Conservation (phyloP, 164 flowering plant genomes). For the Chloranthus sessilifolius region DNA sequence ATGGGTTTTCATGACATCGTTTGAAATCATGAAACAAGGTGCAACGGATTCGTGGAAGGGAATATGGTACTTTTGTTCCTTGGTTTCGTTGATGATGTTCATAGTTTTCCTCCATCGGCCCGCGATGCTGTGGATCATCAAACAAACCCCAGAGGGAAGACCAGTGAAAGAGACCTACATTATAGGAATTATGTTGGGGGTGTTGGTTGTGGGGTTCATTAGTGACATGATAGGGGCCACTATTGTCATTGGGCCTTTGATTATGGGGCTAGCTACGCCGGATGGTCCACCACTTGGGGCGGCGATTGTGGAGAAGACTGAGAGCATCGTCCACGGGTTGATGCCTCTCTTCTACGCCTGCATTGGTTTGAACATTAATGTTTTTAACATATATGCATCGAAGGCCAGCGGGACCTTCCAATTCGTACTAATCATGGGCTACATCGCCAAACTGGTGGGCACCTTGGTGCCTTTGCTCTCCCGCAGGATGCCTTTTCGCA, state of each 20-base stretch:
- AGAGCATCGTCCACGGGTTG: conserved; percentile 35
- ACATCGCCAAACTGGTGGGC: conserved; percentile 26
- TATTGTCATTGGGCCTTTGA: conserved; percentile 42
- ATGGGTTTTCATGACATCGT: not conserved
- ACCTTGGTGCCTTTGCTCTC: conserved; percentile 24
- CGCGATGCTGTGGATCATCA: conserved; percentile 34
- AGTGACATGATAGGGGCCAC: conserved; percentile 46
- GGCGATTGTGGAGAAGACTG: conserved; percentile 45
- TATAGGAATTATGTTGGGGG: conserved; percentile 29
- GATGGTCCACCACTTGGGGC: conserved; percentile 77
- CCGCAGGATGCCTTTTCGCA: conserved; percentile 33
- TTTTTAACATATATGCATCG: conserved; percentile 24
- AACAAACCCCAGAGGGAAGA: conserved; percentile 42
- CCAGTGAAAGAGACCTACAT: conserved; percentile 39
- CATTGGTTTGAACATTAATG: conserved; percentile 38
- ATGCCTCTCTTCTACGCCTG: conserved; percentile 43
- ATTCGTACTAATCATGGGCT: conserved; percentile 21
- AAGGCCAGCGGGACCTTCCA: conserved; percentile 21
- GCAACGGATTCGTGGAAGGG: conserved; percentile 7
- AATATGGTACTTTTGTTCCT: not conserved
- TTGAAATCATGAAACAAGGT: not conserved
- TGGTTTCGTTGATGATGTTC: not conserved
- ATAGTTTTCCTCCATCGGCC: conserved; percentile 17
- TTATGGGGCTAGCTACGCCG: conserved; percentile 59
- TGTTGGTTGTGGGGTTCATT: conserved; percentile 28